These are phyloP conservation scores for Penicillium sp. DNA, from an alignment of 2,329 filamentous ascomycete genomes.

Conservation along the genomic window DNA sequence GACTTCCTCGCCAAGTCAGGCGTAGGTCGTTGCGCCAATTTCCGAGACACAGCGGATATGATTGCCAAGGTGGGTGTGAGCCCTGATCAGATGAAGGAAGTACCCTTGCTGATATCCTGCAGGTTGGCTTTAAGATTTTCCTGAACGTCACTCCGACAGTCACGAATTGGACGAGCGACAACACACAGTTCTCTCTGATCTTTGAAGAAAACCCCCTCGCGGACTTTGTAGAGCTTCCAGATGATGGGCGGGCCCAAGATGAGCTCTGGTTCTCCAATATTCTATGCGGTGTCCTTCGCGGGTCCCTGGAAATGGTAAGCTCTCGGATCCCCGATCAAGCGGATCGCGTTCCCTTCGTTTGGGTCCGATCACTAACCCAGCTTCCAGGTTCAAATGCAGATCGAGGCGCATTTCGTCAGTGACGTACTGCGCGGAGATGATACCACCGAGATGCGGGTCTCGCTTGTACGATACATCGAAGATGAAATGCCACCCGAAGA, in stretches of 20 bases:
- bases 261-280: constrained; percentile 99
- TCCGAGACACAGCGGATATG: constrained; percentile 94
- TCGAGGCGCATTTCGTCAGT: constrained; percentile 94
- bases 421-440: constrained; percentile 92
- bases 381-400: constrained; percentile 84
- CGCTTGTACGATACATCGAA: constrained; percentile 89
- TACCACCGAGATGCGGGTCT: constrained; percentile 94
- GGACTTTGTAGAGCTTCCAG: constrained; percentile 95
- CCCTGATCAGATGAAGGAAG: background rate
- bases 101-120: constrained; percentile 9
- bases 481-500: constrained; percentile 97
- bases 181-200: constrained; percentile 91
- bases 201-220: constrained; percentile 97
- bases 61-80: constrained; percentile 72
- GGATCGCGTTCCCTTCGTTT: constrained; percentile 12
- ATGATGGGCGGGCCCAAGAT: constrained; percentile 92
- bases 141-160: constrained; percentile 93
- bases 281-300: constrained; percentile 86
- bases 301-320: constrained; percentile 89
- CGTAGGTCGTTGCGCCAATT: constrained; percentile 84
- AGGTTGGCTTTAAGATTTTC: constrained; percentile 99
- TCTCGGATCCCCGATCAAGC: background rate
- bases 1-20: constrained; percentile 97
- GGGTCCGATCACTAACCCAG: constrained; percentile 21
- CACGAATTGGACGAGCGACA: constrained; percentile 94